These are phyloP conservation scores for Phialocephala sp. DNA, from an alignment of 2,329 filamentous ascomycete species.

Conservation along the genomic window DNA sequence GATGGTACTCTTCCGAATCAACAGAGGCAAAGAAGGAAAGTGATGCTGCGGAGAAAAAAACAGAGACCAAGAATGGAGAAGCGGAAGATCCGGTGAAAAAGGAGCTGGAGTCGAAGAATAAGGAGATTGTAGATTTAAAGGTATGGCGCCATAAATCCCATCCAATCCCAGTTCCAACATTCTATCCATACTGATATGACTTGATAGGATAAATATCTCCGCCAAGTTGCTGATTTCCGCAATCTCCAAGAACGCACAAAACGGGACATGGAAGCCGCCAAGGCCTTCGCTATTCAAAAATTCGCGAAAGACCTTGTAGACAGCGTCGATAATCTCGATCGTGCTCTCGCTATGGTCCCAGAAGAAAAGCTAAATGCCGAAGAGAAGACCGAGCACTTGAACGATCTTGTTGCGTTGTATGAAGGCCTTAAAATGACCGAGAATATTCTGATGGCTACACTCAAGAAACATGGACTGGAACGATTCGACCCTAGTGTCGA, in stretches of 20 bases:
- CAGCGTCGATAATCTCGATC: constrained; percentile 95
- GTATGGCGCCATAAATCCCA: constrained; percentile 53
- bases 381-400: constrained; percentile 58
- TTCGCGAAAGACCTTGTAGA: constrained; percentile 96
- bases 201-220: constrained; percentile 87
- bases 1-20: constrained; percentile 46
- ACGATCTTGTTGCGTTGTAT: constrained; percentile 81
- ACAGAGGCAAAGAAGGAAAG: constrained; percentile 51
- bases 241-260: constrained; percentile 95
- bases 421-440: constrained; percentile 97
- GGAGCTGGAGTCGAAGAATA: constrained; percentile 74
- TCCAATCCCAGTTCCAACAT: constrained; percentile 13
- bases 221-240: constrained; percentile 93
- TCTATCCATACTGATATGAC: constrained; percentile 15
- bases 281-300: constrained; percentile 91
- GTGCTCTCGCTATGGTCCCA: constrained; percentile 81
- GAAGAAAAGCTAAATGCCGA: constrained; percentile 68
- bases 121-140: constrained; percentile 83
- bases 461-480: constrained; percentile 94
- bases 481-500: constrained; percentile 76
- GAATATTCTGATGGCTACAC: constrained; percentile 80
- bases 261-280: constrained; percentile 85
- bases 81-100: constrained; percentile 58
- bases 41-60: constrained; percentile 45
- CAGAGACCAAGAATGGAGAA: constrained; percentile 44